Conservation (phyloP, 306 rosid species). For the Vigna nakashimae region DNA sequence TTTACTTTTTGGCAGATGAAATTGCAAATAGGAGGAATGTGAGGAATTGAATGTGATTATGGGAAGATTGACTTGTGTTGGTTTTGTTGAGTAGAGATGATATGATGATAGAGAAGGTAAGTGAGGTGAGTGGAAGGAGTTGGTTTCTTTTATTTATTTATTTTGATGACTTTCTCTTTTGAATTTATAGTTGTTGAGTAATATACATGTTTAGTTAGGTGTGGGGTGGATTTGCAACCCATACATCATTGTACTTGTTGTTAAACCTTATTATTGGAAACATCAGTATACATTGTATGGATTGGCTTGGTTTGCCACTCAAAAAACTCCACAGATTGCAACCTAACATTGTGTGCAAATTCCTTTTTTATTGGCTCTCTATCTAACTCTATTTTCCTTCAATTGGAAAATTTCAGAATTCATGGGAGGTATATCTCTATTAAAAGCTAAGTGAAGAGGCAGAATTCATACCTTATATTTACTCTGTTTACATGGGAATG, state of each 20-base stretch:
- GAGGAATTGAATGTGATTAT: constrained; percentile 37
- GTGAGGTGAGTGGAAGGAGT: constrained; percentile 48
- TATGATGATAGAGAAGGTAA: constrained; percentile 38
- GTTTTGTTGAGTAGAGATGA: constrained; percentile 26
- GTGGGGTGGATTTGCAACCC: constrained; percentile 54
- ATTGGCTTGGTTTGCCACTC: constrained; percentile 53
- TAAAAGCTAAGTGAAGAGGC: too few relatives aligned
- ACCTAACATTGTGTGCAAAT: constrained; percentile 1
- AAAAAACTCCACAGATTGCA: constrained; percentile 33
- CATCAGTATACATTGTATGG: constrained; percentile 50
- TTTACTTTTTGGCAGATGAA: constrained; percentile 59
- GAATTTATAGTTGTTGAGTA: constrained; percentile 35
- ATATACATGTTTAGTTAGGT: constrained; percentile 52
- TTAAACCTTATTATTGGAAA: constrained; percentile 49
- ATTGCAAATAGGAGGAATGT: constrained; percentile 36
- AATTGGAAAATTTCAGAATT: not conserved
- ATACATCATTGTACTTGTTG: constrained; percentile 50
- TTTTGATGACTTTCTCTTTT: not conserved
- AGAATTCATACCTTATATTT: too few relatives aligned
- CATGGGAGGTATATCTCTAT: too few relatives aligned
- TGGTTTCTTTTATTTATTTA: constrained; percentile 36
- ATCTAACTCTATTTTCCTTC: not conserved
- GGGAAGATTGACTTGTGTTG: constrained; percentile 42
- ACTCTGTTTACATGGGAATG: too few relatives aligned
- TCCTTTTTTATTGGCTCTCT: constrained; percentile 8